Conservation (phyloP, 257 asterid genomes). For the Nicotiana undulata region DNA sequence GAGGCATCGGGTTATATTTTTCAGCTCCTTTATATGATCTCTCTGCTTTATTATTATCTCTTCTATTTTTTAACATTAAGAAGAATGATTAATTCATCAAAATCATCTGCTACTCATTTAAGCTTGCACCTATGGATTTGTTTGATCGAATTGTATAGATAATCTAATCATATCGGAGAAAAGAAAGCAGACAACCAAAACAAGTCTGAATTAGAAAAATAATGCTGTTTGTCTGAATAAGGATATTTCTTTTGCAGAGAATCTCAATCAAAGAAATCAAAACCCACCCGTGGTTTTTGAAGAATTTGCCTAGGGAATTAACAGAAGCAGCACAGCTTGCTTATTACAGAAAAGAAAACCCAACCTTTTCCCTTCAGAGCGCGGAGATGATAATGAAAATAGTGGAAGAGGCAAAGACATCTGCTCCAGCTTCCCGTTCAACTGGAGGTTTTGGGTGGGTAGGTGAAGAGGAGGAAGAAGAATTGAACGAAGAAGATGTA, state of each 20-base stretch:
- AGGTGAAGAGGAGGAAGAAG: constrained; percentile 44
- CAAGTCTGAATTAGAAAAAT: constrained; percentile 13
- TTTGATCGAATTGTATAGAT: neutral
- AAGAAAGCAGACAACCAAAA: constrained; percentile 1
- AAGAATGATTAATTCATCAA: neutral
- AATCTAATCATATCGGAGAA: neutral
- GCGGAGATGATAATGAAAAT: constrained; percentile 49
- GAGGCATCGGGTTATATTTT: neutral
- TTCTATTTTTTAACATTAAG: neutral
- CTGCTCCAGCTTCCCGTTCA: constrained; percentile 50
- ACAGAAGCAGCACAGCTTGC: constrained; percentile 56
- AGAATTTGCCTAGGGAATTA: constrained; percentile 67
- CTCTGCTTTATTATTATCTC: neutral
- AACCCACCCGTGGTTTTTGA: constrained; percentile 71
- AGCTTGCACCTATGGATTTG: neutral
- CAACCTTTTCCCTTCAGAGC: constrained; percentile 48
- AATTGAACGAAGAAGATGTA: constrained; percentile 28
- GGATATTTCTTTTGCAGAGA: constrained; percentile 36
- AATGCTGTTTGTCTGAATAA: neutral
- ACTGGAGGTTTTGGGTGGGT: constrained; percentile 61
- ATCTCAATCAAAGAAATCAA: constrained; percentile 53
- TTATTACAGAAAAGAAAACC: constrained; percentile 51
- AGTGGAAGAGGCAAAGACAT: constrained; percentile 48
- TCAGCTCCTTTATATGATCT: neutral
- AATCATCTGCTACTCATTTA: neutral